These are phyloP conservation scores for Boletus barrowsii DNA, from an alignment of 768 basidiomycete genomes.

Conservation along the genomic window DNA sequence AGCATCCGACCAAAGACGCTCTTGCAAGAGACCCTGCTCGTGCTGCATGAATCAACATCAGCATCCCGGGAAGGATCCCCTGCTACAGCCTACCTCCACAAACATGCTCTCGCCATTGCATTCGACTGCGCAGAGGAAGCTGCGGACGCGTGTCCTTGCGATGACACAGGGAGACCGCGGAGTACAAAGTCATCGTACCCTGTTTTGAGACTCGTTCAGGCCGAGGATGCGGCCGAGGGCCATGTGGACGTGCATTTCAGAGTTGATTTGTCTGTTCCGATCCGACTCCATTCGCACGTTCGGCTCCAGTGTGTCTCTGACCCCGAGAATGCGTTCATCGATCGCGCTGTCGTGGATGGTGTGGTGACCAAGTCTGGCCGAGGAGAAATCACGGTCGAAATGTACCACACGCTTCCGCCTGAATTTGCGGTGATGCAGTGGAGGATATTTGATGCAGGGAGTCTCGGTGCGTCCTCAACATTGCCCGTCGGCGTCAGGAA, in stretches of 20 bases:
- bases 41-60: slow-evolving; percentile 49
- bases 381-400: slow-evolving; percentile 53
- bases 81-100: slow-evolving; percentile 45
- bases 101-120: slow-evolving; percentile 52
- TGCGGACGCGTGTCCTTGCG: slow-evolving; percentile 62
- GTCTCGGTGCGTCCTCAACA: slow-evolving; percentile 41
- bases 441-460: slow-evolving; percentile 63
- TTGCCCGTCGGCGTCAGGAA: neutral
- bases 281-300: slow-evolving; percentile 65
- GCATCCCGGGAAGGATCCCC: slow-evolving; percentile 20
- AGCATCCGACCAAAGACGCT: slow-evolving; percentile 50
- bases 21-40: slow-evolving; percentile 58
- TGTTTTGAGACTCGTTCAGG: slow-evolving; percentile 17
- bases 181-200: slow-evolving; percentile 38
- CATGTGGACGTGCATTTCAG: slow-evolving; percentile 52
- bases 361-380: slow-evolving; percentile 51
- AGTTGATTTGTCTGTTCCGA: slow-evolving; percentile 46
- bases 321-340: slow-evolving; percentile 47
- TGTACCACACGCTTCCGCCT: slow-evolving; percentile 58
- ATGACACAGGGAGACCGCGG: slow-evolving; percentile 54
- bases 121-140: slow-evolving; percentile 69
- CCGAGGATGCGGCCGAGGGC: slow-evolving; percentile 26
- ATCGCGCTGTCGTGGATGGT: slow-evolving; percentile 51
- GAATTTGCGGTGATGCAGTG: slow-evolving; percentile 60
- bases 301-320: slow-evolving; percentile 58